Percentiles rank a stretch among this genome's conserved stretches.
Evolutionary conservation across 108 stramenopile species (phyloP).

Genomic region (Stephanodiscus triporus): DNA sequence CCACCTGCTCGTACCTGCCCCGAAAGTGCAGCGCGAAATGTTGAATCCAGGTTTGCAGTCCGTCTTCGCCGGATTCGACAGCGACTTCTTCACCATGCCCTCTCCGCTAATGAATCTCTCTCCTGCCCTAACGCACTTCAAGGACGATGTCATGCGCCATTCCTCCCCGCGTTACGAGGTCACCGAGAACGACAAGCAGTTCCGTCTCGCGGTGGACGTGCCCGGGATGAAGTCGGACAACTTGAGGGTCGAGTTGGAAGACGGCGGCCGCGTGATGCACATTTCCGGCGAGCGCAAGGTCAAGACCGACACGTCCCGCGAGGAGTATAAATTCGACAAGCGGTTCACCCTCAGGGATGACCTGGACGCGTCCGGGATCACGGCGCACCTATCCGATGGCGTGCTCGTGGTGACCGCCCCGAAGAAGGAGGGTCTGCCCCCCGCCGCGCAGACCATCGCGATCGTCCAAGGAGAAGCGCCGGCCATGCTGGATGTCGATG

Average conservation of each 20-base stretch:
- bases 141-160: slow-evolving; percentile 32
- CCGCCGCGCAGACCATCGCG: background rate
- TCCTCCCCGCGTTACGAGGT: slow-evolving; percentile 70
- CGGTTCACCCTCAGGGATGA: slow-evolving; percentile 52
- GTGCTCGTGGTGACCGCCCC: slow-evolving; percentile 22
- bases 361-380: slow-evolving; percentile 50
- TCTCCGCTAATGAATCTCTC: slow-evolving; percentile 29
- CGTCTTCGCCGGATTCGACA: slow-evolving; percentile 48
- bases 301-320: slow-evolving; percentile 23
- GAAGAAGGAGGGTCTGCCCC: slow-evolving; percentile 1
- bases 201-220: slow-evolving; percentile 71
- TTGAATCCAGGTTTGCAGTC: background rate
- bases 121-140: slow-evolving; percentile 33
- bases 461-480: slow-evolving; percentile 4
- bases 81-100: slow-evolving; percentile 36
- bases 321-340: slow-evolving; percentile 53
- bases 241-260: slow-evolving; percentile 63
- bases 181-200: slow-evolving; percentile 64
- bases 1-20: background rate
- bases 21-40: background rate
- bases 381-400: slow-evolving; percentile 48
- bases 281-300: slow-evolving; percentile 45
- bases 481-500: background rate
- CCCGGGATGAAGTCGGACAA: slow-evolving; percentile 69
- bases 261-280: slow-evolving; percentile 49